Evolutionary conservation across 257 asterid species (phyloP).

Genomic region (Fraxinus cuspidata): DNA sequence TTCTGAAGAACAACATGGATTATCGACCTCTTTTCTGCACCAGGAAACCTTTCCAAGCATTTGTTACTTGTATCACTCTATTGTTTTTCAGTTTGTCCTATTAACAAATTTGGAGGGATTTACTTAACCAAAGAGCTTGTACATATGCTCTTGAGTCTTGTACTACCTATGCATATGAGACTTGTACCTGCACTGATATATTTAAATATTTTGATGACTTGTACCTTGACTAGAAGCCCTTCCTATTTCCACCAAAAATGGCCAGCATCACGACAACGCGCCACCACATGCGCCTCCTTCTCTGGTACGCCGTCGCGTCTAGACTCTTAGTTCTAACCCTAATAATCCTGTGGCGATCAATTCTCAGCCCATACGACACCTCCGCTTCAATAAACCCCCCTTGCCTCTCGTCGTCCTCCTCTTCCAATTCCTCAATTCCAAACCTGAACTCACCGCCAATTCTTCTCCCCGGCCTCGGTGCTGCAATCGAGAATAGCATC

Average conservation of each 20-base stretch:
- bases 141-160: no score
- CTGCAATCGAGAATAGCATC: constrained; percentile 69
- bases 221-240: neutral
- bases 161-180: no score
- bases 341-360: constrained; percentile 41
- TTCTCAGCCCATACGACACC: constrained; percentile 47
- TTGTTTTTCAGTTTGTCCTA: no score
- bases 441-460: constrained; percentile 28
- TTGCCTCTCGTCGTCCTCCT: constrained; percentile 31
- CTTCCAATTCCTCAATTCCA: constrained; percentile 27
- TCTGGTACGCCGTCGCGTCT: constrained; percentile 34
- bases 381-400: constrained; percentile 44
- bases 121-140: no score
- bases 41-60: no score
- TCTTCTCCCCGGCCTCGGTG: constrained; percentile 54
- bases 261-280: neutral
- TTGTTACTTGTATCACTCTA: no score
- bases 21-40: no score
- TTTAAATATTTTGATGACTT: no score
- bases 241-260: neutral
- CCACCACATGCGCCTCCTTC: constrained; percentile 18
- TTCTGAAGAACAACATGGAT: no score
- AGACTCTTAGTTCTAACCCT: constrained; percentile 28
- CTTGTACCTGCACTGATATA: no score
- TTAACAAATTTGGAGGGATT: no score